Evolutionary conservation across 129 eudicot species (phyloP), one percentile per base, ranked within the genome.

Genomic region (Silybum marianum): DNA sequence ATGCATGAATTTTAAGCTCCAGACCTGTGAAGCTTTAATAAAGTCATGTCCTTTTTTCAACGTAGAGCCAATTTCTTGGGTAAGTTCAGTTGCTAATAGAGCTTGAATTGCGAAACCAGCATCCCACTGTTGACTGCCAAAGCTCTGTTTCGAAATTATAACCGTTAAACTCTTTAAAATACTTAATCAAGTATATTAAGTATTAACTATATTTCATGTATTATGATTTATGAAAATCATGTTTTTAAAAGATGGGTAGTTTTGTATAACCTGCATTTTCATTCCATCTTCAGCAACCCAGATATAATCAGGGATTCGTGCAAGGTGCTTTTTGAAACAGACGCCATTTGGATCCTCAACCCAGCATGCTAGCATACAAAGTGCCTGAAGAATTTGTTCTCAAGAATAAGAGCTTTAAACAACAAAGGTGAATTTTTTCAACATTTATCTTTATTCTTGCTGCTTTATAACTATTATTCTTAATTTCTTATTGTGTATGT

Each of bases 271-370:
- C 97, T 91, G 98, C 96, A 95, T 92, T 82, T 92, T 95, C 99
- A 95, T 95, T 75, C 99, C 99, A 80, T 95, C 99, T 86, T 95
- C 99, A 16, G 93, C 97, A 38, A 95, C 88, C 99, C 99, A 95
- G 0, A 95, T 22, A 48, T 92, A 90, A 81, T 95, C 97, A 1
- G 96, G 97, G 72, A 95, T 80, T 42, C 97, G 85, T 0, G 97
- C 95, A 32, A 95, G 92, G 82, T 95, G 99, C 78, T 87, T 91
- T 85, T 92, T 92, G 88, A 86, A 95, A 78, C 89, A 87, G 44
- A 90, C 98, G 1, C 95, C 91, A 72, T 89, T 81, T 24, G 98
- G 99, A 84, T 92, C 99, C 81, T 92, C 99, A 67, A 90, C 97
- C 99, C 97, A 95, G 72, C 99, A 92, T 74, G 97, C 96, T 16